phyloP scores from a whole-genome alignment of 306 rosid genomes.

The Prunus fruticosa region DNA sequence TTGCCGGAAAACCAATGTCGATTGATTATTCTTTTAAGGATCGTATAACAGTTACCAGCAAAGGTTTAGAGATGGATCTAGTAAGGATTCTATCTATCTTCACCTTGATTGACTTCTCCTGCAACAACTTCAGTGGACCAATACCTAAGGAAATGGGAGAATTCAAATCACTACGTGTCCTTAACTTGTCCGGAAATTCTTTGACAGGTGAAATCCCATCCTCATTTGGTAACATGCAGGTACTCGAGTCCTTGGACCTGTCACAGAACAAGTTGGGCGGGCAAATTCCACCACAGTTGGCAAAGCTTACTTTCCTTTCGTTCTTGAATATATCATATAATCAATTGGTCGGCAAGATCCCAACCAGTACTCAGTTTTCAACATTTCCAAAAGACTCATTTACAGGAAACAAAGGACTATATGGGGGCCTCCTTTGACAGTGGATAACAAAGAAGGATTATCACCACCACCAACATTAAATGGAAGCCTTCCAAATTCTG shows the following conservation, averaged over 20 bases:
- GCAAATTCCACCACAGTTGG: conserved; percentile 11
- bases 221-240: conserved; percentile 11
- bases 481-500: too few species aligned
- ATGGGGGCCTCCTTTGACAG: conserved; percentile 31
- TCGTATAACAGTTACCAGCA: neutral
- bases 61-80: conserved; percentile 5
- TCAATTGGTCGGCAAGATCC: conserved; percentile 33
- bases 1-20: too few species aligned
- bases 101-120: conserved; percentile 30
- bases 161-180: neutral
- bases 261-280: conserved; percentile 20
- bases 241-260: conserved; percentile 30
- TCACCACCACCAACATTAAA: neutral
- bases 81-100: neutral
- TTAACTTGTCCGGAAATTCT: conserved; percentile 27
- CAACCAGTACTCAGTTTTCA: conserved; percentile 24
- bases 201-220: conserved; percentile 21
- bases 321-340: conserved; percentile 24
- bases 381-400: conserved; percentile 31
- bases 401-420: conserved; percentile 30
- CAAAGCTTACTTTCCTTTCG: conserved; percentile 11
- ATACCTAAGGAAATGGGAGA: conserved; percentile 20
- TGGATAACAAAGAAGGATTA: neutral
- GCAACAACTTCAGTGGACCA: conserved; percentile 16
- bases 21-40: too few species aligned